Percentiles rank a stretch among this genome's conserved stretches.
These are phyloP conservation scores for Cordyceps javanica DNA, from an alignment of 2,329 filamentous ascomycete genomes.

Conservation along the genomic window DNA sequence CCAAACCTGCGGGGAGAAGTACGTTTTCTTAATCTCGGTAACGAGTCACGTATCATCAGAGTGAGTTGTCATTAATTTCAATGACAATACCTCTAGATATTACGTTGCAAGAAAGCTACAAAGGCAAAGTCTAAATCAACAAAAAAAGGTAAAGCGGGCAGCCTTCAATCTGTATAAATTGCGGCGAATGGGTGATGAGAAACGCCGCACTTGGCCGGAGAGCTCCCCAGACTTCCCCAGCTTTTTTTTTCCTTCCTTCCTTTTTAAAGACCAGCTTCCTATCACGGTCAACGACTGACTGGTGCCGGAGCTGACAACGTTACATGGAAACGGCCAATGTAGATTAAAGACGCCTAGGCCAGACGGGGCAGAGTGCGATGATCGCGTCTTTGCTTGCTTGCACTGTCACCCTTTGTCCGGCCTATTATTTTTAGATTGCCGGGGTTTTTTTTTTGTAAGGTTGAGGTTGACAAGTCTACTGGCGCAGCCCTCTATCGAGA, in stretches of 20 bases:
- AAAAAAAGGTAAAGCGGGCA: too few species aligned
- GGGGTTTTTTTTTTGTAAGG: too few species aligned
- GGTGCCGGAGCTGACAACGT: constrained; percentile 4
- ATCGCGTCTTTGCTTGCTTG: neutral
- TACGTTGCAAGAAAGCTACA: neutral
- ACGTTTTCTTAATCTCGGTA: neutral
- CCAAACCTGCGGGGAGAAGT: neutral
- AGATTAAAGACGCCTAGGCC: neutral
- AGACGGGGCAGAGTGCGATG: neutral
- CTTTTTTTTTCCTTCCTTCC: neutral
- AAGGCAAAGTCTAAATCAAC: neutral
- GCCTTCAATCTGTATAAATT: neutral
- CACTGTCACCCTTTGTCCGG: too few species aligned
- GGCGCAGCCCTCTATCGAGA: too few species aligned
- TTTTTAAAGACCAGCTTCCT: neutral
- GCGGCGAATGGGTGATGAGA: neutral
- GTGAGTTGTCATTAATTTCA: neutral
- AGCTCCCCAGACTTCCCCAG: too few species aligned
- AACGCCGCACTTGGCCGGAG: constrained; percentile 5
- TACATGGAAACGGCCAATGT: neutral
- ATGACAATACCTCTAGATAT: neutral
- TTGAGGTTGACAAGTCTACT: too few species aligned
- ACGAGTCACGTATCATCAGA: neutral
- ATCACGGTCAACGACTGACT: neutral
- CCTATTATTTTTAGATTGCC: neutral